These are phyloP conservation scores for Coccomyxa sp. DNA, from an alignment of 139 green algal genomes.

Conservation along the genomic window DNA sequence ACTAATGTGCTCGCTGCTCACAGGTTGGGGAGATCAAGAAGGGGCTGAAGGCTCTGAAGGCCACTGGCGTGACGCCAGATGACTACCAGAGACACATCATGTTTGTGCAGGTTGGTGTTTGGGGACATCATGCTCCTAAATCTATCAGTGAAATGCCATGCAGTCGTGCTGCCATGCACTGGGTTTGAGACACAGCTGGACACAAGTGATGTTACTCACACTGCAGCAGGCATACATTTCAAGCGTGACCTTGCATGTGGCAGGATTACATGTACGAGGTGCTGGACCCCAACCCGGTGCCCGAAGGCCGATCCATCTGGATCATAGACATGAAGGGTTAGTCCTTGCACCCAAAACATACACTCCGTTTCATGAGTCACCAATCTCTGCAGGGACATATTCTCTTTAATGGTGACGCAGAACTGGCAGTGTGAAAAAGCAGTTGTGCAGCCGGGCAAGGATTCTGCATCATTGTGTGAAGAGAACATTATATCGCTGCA, in stretches of 20 bases:
- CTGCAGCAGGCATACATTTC: not conserved
- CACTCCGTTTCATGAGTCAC: no score
- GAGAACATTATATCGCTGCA: no score
- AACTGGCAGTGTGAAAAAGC: no score
- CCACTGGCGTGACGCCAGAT: not conserved
- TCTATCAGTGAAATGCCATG: not conserved
- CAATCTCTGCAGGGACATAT: no score
- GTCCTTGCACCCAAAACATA: not conserved
- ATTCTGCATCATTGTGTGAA: no score
- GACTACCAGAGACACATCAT: not conserved
- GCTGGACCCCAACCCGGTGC: not conserved
- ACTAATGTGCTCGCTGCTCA: no score
- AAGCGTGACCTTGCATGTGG: not conserved
- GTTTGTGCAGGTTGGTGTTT: not conserved
- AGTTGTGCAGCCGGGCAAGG: no score
- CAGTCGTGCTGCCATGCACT: not conserved
- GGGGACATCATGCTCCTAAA: not conserved
- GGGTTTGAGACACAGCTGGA: not conserved
- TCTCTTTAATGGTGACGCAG: no score
- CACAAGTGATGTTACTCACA: not conserved
- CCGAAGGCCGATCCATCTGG: not conserved
- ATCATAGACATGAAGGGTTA: slow-evolving; percentile 3
- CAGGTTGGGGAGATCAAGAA: slow-evolving; percentile 6
- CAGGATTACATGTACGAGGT: slow-evolving; percentile 3
- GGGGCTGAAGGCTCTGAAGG: not conserved